Percentiles rank a stretch among this genome's conserved stretches.
Evolutionary conservation across 1,139 yeast genomes (phyloP).

Genomic region (Protomyces gravidus): DNA sequence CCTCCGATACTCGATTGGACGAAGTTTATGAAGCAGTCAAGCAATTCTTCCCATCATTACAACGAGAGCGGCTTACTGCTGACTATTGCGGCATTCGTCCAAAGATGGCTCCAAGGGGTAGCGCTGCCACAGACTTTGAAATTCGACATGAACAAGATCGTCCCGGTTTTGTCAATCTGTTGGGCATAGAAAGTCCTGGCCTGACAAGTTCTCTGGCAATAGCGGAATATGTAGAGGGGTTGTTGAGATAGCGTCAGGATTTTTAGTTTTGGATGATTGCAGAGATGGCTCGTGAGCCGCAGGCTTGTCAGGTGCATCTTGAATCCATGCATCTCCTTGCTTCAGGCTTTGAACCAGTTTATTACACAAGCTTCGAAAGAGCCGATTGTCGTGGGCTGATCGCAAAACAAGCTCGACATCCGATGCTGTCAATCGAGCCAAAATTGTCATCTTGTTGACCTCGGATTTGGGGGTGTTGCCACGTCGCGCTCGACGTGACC

Average conservation of each 20-base stretch:
- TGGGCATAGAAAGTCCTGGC: conserved; percentile 90
- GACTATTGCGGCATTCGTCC: conserved; percentile 83
- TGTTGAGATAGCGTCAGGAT: conserved; percentile 38
- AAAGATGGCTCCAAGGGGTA: conserved; percentile 51
- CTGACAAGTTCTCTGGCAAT: conserved; percentile 77
- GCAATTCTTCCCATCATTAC: conserved; percentile 60
- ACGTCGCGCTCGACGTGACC: background rate
- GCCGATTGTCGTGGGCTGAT: conserved; percentile 28
- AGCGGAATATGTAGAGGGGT: conserved; percentile 60
- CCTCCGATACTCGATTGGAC: conserved; percentile 43
- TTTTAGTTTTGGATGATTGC: too few relatives aligned
- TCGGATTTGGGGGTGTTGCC: background rate
- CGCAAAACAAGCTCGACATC: conserved; percentile 31
- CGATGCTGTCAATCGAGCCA: conserved; percentile 1
- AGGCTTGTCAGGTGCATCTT: too few relatives aligned
- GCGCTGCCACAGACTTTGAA: conserved; percentile 63
- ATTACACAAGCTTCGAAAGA: conserved; percentile 34
- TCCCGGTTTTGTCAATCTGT: conserved; percentile 74
- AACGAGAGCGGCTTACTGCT: conserved; percentile 53
- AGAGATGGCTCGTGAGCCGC: too few relatives aligned
- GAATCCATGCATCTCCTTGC: background rate
- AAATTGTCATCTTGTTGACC: background rate
- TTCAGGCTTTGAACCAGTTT: conserved; percentile 29
- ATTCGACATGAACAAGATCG: conserved; percentile 53
- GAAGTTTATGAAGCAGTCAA: conserved; percentile 58